These are phyloP conservation scores for Wickerhamomyces subpelliculosus DNA, from an alignment of 805 yeast species.

Conservation along the genomic window DNA sequence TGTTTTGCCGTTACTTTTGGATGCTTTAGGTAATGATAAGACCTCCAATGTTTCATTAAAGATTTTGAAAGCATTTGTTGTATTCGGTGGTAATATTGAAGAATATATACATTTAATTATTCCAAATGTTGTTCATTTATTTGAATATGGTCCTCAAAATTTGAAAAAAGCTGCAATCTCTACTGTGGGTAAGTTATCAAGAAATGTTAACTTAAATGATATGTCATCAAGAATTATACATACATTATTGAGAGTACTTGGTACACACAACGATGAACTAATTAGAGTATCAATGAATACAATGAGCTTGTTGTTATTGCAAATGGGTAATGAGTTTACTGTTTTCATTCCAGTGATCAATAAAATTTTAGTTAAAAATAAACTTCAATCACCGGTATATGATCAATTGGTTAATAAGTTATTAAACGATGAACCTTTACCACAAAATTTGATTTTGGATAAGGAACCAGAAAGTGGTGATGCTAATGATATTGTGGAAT, in stretches of 20 bases:
- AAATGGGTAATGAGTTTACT: conserved; percentile 75
- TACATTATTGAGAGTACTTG: conserved; percentile 68
- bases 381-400: conserved; percentile 64
- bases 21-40: conserved; percentile 68
- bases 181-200: conserved; percentile 75
- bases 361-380: conserved; percentile 52
- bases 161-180: conserved; percentile 71
- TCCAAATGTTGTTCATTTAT: conserved; percentile 78
- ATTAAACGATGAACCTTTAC: conserved; percentile 78
- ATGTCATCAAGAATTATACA: conserved; percentile 89
- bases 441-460: conserved; percentile 65
- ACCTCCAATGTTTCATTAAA: conserved; percentile 60
- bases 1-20: conserved; percentile 67
- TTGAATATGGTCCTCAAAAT: conserved; percentile 57
- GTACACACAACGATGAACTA: conserved; percentile 47
- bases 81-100: conserved; percentile 82
- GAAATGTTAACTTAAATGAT: conserved; percentile 66
- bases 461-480: conserved; percentile 40
- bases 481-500: conserved; percentile 46
- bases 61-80: conserved; percentile 75
- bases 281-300: conserved; percentile 68
- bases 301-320: conserved; percentile 66
- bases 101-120: conserved; percentile 81
- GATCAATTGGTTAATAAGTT: conserved; percentile 78
- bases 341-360: conserved; percentile 83